phyloP scores from a whole-genome alignment of 176 grass and related monocot species.

The Saccharum officinarum region DNA sequence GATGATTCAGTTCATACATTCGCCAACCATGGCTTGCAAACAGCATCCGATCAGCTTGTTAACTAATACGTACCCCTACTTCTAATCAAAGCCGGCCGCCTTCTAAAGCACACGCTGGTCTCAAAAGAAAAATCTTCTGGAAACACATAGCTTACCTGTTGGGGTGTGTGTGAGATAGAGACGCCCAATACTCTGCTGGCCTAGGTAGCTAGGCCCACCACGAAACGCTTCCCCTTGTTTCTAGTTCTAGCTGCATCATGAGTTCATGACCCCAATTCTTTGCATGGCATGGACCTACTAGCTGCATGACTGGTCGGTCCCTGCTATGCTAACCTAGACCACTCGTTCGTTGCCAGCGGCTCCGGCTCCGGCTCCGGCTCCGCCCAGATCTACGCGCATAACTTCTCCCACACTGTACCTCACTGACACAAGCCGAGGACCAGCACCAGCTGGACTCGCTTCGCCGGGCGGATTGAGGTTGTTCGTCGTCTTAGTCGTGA shows the following conservation, averaged over 20 bases:
- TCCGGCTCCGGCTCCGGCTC: neutral
- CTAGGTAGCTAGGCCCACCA: neutral
- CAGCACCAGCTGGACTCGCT: slow-evolving; percentile 9
- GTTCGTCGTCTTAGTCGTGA: no score
- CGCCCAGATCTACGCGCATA: slow-evolving; percentile 32
- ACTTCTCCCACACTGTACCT: neutral
- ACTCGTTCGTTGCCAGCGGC: slow-evolving; percentile 8
- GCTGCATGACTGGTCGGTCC: neutral
- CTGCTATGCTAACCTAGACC: slow-evolving; percentile 24
- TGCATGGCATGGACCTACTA: slow-evolving; percentile 1
- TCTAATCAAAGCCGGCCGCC: no score
- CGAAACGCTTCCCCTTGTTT: neutral
- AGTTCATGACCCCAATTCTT: neutral
- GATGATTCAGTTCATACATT: neutral
- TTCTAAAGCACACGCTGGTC: no score
- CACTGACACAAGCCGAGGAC: neutral
- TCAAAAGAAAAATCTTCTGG: no score
- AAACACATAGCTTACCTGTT: no score
- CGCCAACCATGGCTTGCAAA: neutral
- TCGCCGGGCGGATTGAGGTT: no score
- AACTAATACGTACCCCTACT: neutral
- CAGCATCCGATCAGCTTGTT: neutral
- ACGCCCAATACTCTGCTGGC: neutral
- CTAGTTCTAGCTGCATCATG: neutral
- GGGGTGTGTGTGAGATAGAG: neutral